Evolutionary conservation across 2,329 filamentous ascomycete genomes (phyloP), one percentile per base, ranked within the genome.

Genomic region (Pleurostoma richardsiae): DNA sequence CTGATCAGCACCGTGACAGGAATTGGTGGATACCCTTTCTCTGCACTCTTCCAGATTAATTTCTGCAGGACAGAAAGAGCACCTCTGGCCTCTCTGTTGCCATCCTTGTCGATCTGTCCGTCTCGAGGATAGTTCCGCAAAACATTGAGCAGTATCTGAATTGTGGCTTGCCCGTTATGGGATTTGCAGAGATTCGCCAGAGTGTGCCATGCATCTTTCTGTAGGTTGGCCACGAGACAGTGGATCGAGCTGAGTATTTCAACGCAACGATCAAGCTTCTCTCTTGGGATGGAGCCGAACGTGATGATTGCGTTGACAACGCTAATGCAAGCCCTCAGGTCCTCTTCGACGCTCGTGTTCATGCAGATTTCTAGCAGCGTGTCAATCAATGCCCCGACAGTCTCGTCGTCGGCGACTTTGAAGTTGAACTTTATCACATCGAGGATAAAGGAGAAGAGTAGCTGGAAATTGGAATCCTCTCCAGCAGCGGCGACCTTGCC

Each of bases 371-470:
- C 66, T 41, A 89, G 71, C 6, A 88, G 67, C 10, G 74, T 74
- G 47, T 80, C 74, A 47, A 91, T 78, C 45, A 90, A 66, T 4
- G 71, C 70, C 44, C 74, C 74, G 26, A 86, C 72, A 41, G 84
- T 79, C 30, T 73, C 65, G 52, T 87, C 83, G 52, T 77, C 76
- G 28, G 85, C 81, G 30, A 82, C 75, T 54, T 83, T 85, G 61
- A 83, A 86, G 60, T 85, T 88, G 70, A 88, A 90, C 59, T 88
- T 89, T 67, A 88, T 81, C 45, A 88, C 73, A 51, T 87, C 81
- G 48, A 77, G 75, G 45, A 86, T 73, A 53, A 83, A 86, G 10
- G 70, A 65, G 57, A 90, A 89, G 3, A 90, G 65, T 42, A 79
- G 75, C 3, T 76, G 68, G 45, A 90, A 70, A 56, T 81, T 83